A percentile compares a stretch with the other conserved stretches of the same genome.
Evolutionary conservation across 306 rosid genomes (phyloP).

Genomic region (Pyrus betulifolia): DNA sequence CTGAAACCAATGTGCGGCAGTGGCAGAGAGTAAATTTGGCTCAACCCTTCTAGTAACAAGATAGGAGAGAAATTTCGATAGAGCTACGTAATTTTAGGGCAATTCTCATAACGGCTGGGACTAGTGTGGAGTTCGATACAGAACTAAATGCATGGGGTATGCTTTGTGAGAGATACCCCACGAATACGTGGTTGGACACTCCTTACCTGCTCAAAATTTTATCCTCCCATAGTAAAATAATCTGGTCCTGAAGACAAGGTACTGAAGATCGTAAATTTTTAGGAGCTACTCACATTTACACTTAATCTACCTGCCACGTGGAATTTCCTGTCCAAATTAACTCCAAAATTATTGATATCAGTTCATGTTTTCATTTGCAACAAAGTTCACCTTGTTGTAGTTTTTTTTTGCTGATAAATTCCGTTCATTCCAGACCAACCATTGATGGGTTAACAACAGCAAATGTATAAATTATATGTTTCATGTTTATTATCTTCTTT

Average conservation of each 20-base stretch:
- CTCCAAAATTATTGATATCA: not conserved
- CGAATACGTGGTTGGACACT: too few species aligned
- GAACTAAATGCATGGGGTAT: too few species aligned
- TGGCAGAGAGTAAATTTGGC: not conserved
- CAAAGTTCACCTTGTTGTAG: not conserved
- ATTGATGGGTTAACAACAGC: conserved; percentile 3
- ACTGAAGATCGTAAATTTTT: not conserved
- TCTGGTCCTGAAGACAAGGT: not conserved
- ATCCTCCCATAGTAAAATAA: too few species aligned
- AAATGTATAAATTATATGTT: conserved; percentile 4
- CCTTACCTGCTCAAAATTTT: too few species aligned
- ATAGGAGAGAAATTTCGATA: too few species aligned
- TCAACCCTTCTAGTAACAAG: not conserved
- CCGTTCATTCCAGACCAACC: not conserved
- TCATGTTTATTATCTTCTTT: not conserved
- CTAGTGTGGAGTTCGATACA: too few species aligned
- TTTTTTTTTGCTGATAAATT: conserved; percentile 11
- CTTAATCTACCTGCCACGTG: not conserved
- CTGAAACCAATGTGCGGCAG: not conserved
- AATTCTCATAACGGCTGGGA: too few species aligned
- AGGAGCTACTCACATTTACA: not conserved
- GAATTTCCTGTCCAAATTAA: not conserved
- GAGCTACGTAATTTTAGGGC: too few species aligned
- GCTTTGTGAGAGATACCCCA: too few species aligned
- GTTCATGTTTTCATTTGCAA: not conserved